These are phyloP conservation scores for Nitzschia sp. DNA, from an alignment of 108 stramenopile species.

Conservation along the genomic window DNA sequence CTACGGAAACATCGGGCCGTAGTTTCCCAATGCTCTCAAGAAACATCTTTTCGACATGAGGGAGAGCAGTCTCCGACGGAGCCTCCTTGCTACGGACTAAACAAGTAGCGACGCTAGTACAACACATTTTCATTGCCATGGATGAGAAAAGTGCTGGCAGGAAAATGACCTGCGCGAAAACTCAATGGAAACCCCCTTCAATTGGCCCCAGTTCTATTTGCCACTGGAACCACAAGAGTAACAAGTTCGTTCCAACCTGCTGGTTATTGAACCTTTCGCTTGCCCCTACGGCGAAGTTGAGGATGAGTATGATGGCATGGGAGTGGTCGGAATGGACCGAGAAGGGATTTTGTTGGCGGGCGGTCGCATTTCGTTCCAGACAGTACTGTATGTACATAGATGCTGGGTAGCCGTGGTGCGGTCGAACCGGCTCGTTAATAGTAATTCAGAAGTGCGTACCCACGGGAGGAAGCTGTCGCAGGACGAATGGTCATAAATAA, in stretches of 20 bases:
- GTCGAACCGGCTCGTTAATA: too few relatives aligned
- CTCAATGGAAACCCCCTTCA: neutral
- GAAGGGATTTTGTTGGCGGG: neutral
- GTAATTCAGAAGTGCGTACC: too few relatives aligned
- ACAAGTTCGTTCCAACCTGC: neutral
- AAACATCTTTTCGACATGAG: constrained; percentile 14
- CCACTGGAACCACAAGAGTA: neutral
- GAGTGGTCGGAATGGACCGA: too few relatives aligned
- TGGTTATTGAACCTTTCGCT: neutral
- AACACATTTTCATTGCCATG: neutral
- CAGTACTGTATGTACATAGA: too few relatives aligned
- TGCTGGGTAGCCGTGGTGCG: too few relatives aligned
- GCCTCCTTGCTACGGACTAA: neutral
- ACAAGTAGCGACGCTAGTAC: neutral
- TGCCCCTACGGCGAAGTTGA: too few relatives aligned
- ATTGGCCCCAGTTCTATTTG: neutral
- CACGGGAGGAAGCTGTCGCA: too few relatives aligned
- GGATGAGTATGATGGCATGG: too few relatives aligned
- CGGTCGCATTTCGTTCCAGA: too few relatives aligned
- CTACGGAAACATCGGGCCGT: constrained; percentile 6
- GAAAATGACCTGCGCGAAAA: neutral
- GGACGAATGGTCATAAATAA: too few relatives aligned
- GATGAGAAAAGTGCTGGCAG: neutral
- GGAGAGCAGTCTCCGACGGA: neutral
- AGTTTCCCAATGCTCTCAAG: constrained; percentile 10